Evolutionary conservation across 1,284 basidiomycete species (phyloP), one percentile per base, ranked within the genome.

Genomic region (Cryptococcus sp.): DNA sequence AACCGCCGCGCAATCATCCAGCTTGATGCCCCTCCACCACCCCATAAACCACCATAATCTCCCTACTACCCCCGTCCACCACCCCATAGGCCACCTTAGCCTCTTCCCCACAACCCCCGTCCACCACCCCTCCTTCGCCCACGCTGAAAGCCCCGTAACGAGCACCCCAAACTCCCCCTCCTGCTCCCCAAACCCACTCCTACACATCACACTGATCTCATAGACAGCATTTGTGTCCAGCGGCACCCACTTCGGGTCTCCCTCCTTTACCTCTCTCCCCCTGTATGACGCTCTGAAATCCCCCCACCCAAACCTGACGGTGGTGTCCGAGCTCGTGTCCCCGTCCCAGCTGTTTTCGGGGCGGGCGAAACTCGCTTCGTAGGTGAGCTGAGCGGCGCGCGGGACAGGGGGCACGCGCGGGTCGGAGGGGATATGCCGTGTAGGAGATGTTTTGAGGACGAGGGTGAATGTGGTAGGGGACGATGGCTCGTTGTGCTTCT

Each of bases 221-320:
- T 65, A 66, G 2, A 66, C 67, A 47, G 35, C 55, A 9, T 50
- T 55, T 9, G 73, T 62, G 50, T 78, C 68, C 2, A 80, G 53
- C 2, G 68, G 58, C 24, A 63, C 56, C 53, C 66, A 71, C 52
- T 56, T 48, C 6, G 67, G 66, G 36, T 77, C 76, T 0, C 57
- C 46, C 11, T 58, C 36, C 0, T 62, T 52, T 5, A 78, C 66
- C 5, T 75, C 71, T 50, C 71, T 65, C 4, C 80, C 80, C 20
- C 80, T 57, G 59, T 80, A 82, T 1, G 69, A 73, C 9, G 78
- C 67, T 55, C 65, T 69, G 64, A 82, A 81, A 6, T 75, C 72
- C 15, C 66, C 47, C 75, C 77, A 81, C 2, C 52, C 57, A 21
- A 78, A 69, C 18, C 65, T 52, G 4, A 77, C 24, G 37, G 52